Conservation (phyloP, 805 yeast genomes). For the Ogataea allantospora region DNA sequence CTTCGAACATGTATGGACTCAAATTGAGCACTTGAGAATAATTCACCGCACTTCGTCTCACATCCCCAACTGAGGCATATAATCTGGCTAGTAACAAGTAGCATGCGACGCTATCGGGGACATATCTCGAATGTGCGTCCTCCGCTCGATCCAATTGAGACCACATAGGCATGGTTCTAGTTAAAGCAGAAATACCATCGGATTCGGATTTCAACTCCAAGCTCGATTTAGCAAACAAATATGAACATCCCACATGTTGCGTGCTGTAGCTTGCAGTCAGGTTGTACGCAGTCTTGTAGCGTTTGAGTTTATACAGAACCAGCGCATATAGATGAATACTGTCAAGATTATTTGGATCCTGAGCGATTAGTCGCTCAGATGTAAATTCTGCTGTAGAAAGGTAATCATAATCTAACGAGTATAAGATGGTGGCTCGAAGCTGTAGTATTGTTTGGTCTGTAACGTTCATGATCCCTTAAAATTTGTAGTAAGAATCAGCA, state of each 20-base stretch:
- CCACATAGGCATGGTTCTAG: slow-evolving; percentile 39
- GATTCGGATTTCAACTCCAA: slow-evolving; percentile 49
- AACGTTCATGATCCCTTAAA: slow-evolving; percentile 19
- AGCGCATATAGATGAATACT: slow-evolving; percentile 69
- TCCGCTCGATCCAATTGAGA: slow-evolving; percentile 15
- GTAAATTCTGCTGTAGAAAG: slow-evolving; percentile 79
- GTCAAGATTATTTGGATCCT: slow-evolving; percentile 52
- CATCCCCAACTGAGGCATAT: slow-evolving; percentile 55
- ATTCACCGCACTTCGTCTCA: slow-evolving; percentile 61
- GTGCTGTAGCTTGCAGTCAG: slow-evolving; percentile 39
- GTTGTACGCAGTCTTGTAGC: slow-evolving; percentile 62
- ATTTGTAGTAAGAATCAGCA: slow-evolving; percentile 4
- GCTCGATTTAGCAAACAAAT: slow-evolving; percentile 69
- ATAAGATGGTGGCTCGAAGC: slow-evolving; percentile 59
- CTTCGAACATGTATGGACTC: slow-evolving; percentile 85
- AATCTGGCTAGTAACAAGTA: slow-evolving; percentile 70
- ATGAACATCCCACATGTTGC: slow-evolving; percentile 71
- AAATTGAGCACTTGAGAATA: slow-evolving; percentile 66
- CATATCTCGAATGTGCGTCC: slow-evolving; percentile 16
- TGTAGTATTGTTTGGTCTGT: slow-evolving; percentile 31
- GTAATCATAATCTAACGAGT: slow-evolving; percentile 69
- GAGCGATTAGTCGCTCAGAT: slow-evolving; percentile 75
- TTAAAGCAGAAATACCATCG: slow-evolving; percentile 60
- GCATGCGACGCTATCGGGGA: slow-evolving; percentile 71
- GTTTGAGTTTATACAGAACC: slow-evolving; percentile 56